Evolutionary conservation across 495 filamentous ascomycete genomes (phyloP), one percentile per base, ranked within the genome.

Genomic region (Rhypophila decipiens): DNA sequence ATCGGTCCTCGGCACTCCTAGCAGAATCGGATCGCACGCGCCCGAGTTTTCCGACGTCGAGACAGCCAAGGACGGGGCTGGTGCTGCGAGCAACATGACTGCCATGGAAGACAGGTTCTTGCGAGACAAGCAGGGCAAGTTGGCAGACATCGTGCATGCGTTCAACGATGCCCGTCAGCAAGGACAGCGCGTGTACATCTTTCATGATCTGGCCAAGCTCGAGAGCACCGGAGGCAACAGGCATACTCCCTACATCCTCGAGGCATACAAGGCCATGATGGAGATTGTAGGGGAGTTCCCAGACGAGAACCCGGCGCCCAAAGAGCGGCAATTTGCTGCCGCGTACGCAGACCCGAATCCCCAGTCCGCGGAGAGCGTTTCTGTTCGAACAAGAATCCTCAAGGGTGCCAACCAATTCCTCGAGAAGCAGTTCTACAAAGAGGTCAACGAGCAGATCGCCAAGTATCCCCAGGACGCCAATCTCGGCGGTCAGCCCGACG

Each of bases 401-500:
- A 75, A 83, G 48, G 89, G 90, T 3, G 89, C 87, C 24, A 81
- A 84, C 50, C 61, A 61, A 19, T 91, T 80, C 60, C 67, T 96
- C 27, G 90, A 96, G 59, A 82, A 75, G 49, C 71, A 77, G 52
- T 79, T 93, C 62, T 87, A 81, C 54, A 67, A 72, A 36, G 78
- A 88, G 47, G 71, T 96, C 33, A 85, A 95, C 52, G 68, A 60
- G n/a, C 64, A 83, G 18, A 84, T 97, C 46, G 67, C 77, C 23
- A 91, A 86, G 59, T 86, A 91, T 58, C 89, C 90, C 4, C 77
- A 83, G 40, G 89, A 96, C 60, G 94, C 93, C 9, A 88, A 87
- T 57, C 70, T 96, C 44, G 93, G 93, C 27, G 93, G 93, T 49
- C 79, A 88, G 29, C 93, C 93, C 1, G 87, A 87, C 38, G 80